Evolutionary conservation across 805 yeast species (phyloP).

Genomic region (Dipodascopsis tothii): DNA sequence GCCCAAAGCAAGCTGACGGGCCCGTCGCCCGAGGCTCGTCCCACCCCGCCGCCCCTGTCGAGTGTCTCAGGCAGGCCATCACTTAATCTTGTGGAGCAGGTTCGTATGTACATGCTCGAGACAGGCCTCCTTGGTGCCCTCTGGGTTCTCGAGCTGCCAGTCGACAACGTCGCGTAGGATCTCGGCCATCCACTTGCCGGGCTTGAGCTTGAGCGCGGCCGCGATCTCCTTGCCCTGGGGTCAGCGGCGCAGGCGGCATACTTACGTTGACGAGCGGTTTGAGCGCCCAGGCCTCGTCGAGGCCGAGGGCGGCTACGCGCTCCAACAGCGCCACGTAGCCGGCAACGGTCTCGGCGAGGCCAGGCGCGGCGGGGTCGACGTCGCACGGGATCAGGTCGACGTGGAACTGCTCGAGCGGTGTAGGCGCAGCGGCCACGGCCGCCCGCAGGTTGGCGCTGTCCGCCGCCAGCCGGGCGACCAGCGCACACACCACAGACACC

Average conservation of each 20-base stretch:
- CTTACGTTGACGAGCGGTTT: constrained; percentile 61
- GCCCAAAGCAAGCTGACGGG: too few relatives aligned
- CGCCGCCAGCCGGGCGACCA: neutral
- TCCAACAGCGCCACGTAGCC: constrained; percentile 22
- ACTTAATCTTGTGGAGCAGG: neutral
- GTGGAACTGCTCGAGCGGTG: neutral
- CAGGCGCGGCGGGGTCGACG: neutral
- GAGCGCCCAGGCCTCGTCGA: constrained; percentile 41
- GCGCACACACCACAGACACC: neutral
- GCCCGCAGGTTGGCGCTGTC: neutral
- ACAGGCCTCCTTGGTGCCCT: constrained; percentile 47
- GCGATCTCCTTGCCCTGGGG: constrained; percentile 51
- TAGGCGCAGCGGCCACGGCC: neutral
- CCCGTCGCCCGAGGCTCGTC: too few relatives aligned
- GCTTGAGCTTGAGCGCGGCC: constrained; percentile 46
- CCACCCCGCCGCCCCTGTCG: too few relatives aligned
- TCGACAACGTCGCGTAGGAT: constrained; percentile 48
- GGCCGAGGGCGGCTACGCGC: constrained; percentile 31
- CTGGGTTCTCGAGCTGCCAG: constrained; percentile 77
- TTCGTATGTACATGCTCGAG: constrained; percentile 31
- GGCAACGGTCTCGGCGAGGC: constrained; percentile 14
- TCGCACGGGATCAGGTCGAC: neutral
- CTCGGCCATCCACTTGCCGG: constrained; percentile 80
- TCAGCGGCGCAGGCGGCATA: neutral
- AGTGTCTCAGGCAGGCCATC: too few relatives aligned